These are phyloP conservation scores for Hypoxylon rickii DNA, from an alignment of 495 filamentous ascomycete genomes.

Conservation along the genomic window DNA sequence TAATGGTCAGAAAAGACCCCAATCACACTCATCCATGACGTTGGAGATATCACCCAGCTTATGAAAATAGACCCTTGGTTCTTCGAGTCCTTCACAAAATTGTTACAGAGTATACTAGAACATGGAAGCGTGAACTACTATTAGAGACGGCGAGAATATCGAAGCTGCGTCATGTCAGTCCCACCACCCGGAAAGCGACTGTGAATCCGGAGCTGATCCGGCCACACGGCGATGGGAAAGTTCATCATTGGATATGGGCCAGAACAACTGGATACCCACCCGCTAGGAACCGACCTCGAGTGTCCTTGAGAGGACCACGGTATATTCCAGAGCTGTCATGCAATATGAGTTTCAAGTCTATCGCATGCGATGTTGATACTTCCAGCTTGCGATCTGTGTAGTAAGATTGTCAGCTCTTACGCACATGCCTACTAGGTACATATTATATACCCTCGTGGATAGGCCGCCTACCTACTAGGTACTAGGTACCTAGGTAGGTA, in stretches of 20 bases:
- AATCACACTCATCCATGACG: conserved; percentile 1
- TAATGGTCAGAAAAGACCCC: not conserved
- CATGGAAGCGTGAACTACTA: no score
- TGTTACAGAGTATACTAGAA: no score
- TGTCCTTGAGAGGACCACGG: conserved; percentile 14
- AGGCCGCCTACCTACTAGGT: no score
- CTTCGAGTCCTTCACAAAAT: no score
- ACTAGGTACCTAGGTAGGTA: no score
- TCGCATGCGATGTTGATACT: conserved; percentile 12
- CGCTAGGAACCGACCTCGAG: not conserved
- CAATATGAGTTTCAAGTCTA: conserved; percentile 16
- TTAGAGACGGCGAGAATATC: conserved; percentile 1
- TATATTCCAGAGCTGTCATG: conserved; percentile 3
- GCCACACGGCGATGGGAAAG: conserved; percentile 7
- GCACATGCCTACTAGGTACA: not conserved
- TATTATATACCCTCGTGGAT: no score
- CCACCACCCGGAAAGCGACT: conserved; percentile 1
- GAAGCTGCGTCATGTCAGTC: not conserved
- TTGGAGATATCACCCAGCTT: no score
- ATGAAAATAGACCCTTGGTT: no score
- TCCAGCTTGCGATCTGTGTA: conserved; percentile 17
- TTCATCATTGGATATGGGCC: conserved; percentile 9
- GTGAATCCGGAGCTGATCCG: conserved; percentile 18
- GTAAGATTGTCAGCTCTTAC: conserved; percentile 27
- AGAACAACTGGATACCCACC: not conserved